A percentile compares a stretch with the other conserved stretches of the same genome.
phyloP scores from a whole-genome alignment of 192 early-diverging fungal species.

The Entophlyctis luteolus region DNA sequence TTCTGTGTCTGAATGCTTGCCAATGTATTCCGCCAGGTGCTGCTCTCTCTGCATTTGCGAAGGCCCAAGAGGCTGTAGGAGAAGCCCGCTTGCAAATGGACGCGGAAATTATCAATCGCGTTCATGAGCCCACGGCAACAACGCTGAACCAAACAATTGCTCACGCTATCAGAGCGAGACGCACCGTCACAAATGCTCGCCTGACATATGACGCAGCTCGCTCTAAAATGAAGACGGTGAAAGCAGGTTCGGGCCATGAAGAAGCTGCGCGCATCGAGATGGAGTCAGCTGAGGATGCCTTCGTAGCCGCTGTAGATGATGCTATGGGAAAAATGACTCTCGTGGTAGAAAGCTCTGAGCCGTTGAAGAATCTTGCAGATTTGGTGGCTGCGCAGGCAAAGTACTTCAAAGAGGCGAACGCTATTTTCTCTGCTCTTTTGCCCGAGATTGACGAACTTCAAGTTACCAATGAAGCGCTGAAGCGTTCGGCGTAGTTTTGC shows the following conservation, averaged over 20 bases:
- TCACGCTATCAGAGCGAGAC: conserved; percentile 78
- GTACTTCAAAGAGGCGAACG: conserved; percentile 67
- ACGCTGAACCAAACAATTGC: conserved; percentile 73
- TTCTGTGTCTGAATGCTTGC: neutral
- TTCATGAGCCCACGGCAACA: conserved; percentile 69
- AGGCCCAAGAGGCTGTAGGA: conserved; percentile 83
- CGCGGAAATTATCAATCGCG: conserved; percentile 63
- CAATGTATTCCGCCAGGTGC: conserved; percentile 40
- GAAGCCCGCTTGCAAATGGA: conserved; percentile 68
- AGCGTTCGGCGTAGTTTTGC: neutral
- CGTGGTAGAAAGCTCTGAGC: conserved; percentile 84
- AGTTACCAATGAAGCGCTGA: conserved; percentile 11
- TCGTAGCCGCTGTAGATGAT: conserved; percentile 92
- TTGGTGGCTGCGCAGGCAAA: conserved; percentile 80
- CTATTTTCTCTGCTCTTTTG: conserved; percentile 36
- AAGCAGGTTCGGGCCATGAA: conserved; percentile 62
- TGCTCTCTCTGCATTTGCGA: conserved; percentile 80
- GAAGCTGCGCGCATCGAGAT: conserved; percentile 78
- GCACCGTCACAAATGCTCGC: conserved; percentile 76
- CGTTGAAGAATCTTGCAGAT: conserved; percentile 76
- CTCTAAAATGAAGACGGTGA: conserved; percentile 66
- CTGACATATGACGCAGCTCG: conserved; percentile 86
- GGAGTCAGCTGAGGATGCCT: conserved; percentile 90
- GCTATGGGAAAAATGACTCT: conserved; percentile 91
- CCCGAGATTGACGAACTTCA: conserved; percentile 92